Conservation (phyloP, 2,329 filamentous ascomycete genomes). For the Diaporthe vaccinii region DNA sequence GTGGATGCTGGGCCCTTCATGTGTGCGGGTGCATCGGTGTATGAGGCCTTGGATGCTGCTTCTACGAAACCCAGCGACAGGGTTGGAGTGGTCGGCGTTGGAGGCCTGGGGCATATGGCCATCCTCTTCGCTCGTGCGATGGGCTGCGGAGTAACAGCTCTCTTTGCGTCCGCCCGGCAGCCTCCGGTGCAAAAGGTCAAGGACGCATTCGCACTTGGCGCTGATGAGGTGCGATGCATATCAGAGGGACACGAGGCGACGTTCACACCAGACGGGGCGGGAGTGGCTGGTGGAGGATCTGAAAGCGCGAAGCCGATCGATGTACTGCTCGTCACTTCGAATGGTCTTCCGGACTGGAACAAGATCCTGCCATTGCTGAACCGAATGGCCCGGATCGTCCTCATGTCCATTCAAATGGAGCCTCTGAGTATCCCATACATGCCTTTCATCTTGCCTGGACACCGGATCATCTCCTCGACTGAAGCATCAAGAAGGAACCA, state of each 20-base stretch:
- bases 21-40: constrained; percentile 61
- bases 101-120: constrained; percentile 73
- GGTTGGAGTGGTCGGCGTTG: constrained; percentile 64
- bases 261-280: neutral
- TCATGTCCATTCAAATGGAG: constrained; percentile 38
- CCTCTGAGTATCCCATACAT: constrained; percentile 39
- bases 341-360: constrained; percentile 35
- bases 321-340: constrained; percentile 34
- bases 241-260: constrained; percentile 11
- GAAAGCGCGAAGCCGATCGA: constrained; percentile 5
- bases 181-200: constrained; percentile 19
- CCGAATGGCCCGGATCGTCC: constrained; percentile 36
- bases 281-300: neutral
- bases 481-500: constrained; percentile 42
- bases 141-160: constrained; percentile 54
- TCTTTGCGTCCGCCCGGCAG: constrained; percentile 24
- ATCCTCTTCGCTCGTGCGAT: constrained; percentile 75
- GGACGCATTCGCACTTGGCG: constrained; percentile 40
- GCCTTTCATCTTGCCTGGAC: constrained; percentile 39
- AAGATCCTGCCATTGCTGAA: constrained; percentile 28
- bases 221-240: constrained; percentile 36
- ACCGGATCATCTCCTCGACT: constrained; percentile 39
- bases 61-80: constrained; percentile 46
- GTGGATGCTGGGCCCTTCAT: constrained; percentile 59
- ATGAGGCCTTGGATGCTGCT: constrained; percentile 47